Conservation (phyloP, 2,329 filamentous ascomycete genomes). For the Diaporthe amygdali region DNA sequence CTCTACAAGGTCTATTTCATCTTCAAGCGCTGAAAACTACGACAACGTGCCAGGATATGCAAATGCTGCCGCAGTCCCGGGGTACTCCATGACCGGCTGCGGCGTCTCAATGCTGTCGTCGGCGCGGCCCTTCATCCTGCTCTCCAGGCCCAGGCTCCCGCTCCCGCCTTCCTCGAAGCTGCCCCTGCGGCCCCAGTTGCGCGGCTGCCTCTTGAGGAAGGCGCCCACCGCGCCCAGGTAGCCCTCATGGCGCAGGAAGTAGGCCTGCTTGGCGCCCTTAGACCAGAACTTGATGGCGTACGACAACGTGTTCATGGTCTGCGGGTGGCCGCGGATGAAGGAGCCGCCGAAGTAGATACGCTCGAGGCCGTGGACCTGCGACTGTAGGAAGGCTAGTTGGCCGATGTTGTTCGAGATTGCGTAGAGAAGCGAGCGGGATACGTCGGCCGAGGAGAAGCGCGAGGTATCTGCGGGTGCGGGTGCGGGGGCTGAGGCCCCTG, state of each 20-base stretch:
- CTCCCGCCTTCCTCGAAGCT: slow-evolving; percentile 65
- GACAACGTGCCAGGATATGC: neutral
- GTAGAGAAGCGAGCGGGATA: slow-evolving; percentile 89
- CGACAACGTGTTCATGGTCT: slow-evolving; percentile 96
- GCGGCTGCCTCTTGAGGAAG: slow-evolving; percentile 88
- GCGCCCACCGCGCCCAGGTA: slow-evolving; percentile 94
- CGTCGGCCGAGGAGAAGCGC: slow-evolving; percentile 80
- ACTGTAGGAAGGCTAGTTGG: slow-evolving; percentile 97
- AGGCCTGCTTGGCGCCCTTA: slow-evolving; percentile 90
- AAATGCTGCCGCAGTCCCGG: slow-evolving; percentile 8
- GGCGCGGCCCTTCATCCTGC: slow-evolving; percentile 31
- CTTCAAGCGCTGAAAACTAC: neutral
- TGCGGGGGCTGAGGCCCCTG: slow-evolving; percentile 27
- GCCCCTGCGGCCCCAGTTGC: slow-evolving; percentile 86
- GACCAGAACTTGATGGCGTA: slow-evolving; percentile 98
- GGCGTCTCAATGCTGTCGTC: slow-evolving; percentile 14
- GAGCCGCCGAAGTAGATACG: slow-evolving; percentile 98
- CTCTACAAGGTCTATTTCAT: neutral
- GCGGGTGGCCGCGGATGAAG: slow-evolving; percentile 93
- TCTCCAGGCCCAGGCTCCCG: slow-evolving; percentile 32
- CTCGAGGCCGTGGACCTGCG: slow-evolving; percentile 87
- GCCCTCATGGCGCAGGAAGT: slow-evolving; percentile 93
- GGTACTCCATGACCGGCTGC: slow-evolving; percentile 17
- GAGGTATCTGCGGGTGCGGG: slow-evolving; percentile 27
- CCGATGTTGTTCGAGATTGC: slow-evolving; percentile 98